These are phyloP conservation scores for Acorus calamus DNA, from an alignment of 106 monocot species.

Conservation along the genomic window DNA sequence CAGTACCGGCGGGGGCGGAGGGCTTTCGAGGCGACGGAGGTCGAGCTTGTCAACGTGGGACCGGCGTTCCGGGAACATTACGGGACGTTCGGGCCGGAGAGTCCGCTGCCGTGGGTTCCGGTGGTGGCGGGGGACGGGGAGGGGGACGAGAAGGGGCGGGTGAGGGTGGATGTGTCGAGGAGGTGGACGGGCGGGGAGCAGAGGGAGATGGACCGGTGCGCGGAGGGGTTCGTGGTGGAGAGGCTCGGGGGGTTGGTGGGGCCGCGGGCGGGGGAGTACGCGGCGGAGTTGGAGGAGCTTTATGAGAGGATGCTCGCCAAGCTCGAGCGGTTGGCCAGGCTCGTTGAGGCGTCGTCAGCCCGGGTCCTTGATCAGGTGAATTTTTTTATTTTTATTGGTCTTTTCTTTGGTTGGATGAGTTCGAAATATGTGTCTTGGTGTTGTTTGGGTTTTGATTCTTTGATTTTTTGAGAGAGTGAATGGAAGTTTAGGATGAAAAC, in stretches of 20 bases:
- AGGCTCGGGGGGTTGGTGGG: constrained; percentile 29
- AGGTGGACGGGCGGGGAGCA: constrained; percentile 5
- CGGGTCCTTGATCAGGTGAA: constrained; percentile 54
- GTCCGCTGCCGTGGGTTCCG: constrained; percentile 21
- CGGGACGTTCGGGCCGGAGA: constrained; percentile 22
- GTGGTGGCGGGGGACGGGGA: background rate
- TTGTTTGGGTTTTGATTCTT: background rate
- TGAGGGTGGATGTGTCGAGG: constrained; percentile 4
- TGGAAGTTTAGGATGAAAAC: too few relatives aligned
- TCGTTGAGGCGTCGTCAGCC: constrained; percentile 44
- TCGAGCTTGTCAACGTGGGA: constrained; percentile 46
- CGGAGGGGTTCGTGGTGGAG: constrained; percentile 38
- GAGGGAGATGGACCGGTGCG: constrained; percentile 10
- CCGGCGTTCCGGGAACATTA: constrained; percentile 40
- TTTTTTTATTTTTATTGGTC: background rate
- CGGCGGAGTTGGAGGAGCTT: constrained; percentile 39
- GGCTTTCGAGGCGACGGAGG: constrained; percentile 26
- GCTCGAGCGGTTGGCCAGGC: constrained; percentile 35
- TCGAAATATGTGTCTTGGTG: background rate
- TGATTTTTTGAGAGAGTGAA: background rate
- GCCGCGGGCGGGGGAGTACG: constrained; percentile 17
- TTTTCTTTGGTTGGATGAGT: too few relatives aligned
- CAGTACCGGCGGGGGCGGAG: constrained; percentile 4
- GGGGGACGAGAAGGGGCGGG: constrained; percentile 8
- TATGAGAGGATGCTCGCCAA: constrained; percentile 49